phyloP scores from a whole-genome alignment of 345 rosid species.

The Lepidium didymum region DNA sequence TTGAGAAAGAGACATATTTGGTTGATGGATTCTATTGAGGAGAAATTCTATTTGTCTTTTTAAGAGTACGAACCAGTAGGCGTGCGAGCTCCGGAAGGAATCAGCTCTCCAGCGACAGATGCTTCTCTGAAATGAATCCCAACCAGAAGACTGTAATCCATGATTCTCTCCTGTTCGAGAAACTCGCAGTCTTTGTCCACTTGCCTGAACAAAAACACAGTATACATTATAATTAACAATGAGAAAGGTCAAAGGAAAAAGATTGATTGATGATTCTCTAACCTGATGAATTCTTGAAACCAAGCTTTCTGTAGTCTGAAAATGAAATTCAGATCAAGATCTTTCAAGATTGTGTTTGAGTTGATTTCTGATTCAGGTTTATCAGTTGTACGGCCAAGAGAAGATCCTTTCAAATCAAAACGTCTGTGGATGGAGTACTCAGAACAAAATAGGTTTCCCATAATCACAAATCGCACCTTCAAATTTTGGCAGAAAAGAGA shows the following conservation, averaged over 20 bases:
- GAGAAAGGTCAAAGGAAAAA: background rate
- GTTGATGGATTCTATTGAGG: background rate
- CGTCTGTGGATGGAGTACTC: constrained; percentile 75
- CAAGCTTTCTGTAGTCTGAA: constrained; percentile 77
- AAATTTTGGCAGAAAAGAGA: too few species aligned
- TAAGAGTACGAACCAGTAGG: constrained; percentile 18
- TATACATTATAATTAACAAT: background rate
- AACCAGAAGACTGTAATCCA: constrained; percentile 91
- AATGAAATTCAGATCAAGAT: constrained; percentile 80
- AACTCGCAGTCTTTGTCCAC: constrained; percentile 85
- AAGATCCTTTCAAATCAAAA: constrained; percentile 90
- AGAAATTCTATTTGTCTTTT: background rate
- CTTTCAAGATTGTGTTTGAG: constrained; percentile 76
- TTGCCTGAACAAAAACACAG: constrained; percentile 43
- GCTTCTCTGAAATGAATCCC: constrained; percentile 87
- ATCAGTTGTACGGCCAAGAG: constrained; percentile 81
- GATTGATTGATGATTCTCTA: background rate
- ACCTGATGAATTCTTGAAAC: constrained; percentile 92
- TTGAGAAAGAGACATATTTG: background rate
- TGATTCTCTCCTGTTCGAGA: constrained; percentile 87
- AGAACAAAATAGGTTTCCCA: constrained; percentile 88
- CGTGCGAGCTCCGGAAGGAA: constrained; percentile 47
- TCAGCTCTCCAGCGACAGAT: constrained; percentile 48
- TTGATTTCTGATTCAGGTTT: constrained; percentile 76
- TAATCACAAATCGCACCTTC: constrained; percentile 83